Evolutionary conservation across 768 basidiomycete species (phyloP), one percentile per base, ranked within the genome.

Genomic region (Leucocoprinus leucothites): DNA sequence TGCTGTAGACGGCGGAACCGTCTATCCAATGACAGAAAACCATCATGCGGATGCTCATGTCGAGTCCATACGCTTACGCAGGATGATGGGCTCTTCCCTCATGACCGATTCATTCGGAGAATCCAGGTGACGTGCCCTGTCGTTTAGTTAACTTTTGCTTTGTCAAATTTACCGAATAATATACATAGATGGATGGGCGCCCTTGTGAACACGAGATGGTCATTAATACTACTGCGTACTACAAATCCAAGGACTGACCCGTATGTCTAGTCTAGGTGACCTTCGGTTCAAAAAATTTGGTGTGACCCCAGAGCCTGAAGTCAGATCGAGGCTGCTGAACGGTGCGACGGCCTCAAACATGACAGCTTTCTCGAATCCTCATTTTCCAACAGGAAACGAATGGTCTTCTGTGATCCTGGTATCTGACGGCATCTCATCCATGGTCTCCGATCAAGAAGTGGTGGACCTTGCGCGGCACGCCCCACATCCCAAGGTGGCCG

Each of bases 71-170:
- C 79, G 97, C 42, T 72, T 99, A 51, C 81, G 95, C 28, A 80
- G 90, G 51, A 90, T 94, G 84, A 94, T 91, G 84, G 89, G 94
- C 9, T 87, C 87, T 8, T 87, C 90, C 2, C 70, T 96, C 24
- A 89, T 97, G 42, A 91, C 91, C 1, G 96, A 98, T 67, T 94
- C 93, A 4, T 98, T 91, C 63, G 95, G 96, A 6, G 95, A 98
- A 76, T 83, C 86, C 26, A 77, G 95, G 84, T 91, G 67, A 70
- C 73, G 65, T 19, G 6, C 16, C 14, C 22, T 28, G 3, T 18
- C 52, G 18, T 16, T 19, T 47, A 40, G 35, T 9, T 19, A 25
- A 35, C 45, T 22, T 24, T 9, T 50, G 36, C 48, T 56, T 50
- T 34, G 25, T 26, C 42, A 14, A 3, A 22, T 49, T 52, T 53